phyloP scores from a whole-genome alignment of 2,329 filamentous ascomycete genomes.

The Diplodia mutila region DNA sequence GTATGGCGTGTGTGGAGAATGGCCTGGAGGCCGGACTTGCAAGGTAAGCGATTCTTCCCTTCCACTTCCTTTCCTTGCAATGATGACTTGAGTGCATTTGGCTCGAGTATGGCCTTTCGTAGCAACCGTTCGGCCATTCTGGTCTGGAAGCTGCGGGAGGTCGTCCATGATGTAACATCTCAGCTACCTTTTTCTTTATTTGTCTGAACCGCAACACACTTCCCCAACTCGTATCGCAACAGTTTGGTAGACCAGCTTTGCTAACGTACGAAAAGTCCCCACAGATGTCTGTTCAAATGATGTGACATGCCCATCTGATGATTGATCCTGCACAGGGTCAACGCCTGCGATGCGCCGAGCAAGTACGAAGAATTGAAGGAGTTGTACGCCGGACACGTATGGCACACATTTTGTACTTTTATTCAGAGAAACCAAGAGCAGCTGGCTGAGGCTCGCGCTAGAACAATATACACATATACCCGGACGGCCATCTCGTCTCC shows the following conservation, averaged over 20 bases:
- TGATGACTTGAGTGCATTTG: slow-evolving; percentile 99
- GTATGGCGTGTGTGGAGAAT: slow-evolving; percentile 39
- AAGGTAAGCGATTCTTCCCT: slow-evolving; percentile 41
- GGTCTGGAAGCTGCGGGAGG: slow-evolving; percentile 62
- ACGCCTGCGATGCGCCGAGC: slow-evolving; percentile 91
- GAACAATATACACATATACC: slow-evolving; percentile 81
- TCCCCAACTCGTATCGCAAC: background rate
- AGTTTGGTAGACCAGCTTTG: background rate
- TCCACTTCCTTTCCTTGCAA: slow-evolving; percentile 46
- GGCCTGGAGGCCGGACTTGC: slow-evolving; percentile 21
- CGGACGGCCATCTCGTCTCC: slow-evolving; percentile 94
- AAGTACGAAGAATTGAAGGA: slow-evolving; percentile 79
- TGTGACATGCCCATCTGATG: slow-evolving; percentile 28
- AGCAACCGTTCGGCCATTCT: slow-evolving; percentile 71
- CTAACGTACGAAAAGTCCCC: slow-evolving; percentile 31
- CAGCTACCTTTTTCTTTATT: slow-evolving; percentile 89
- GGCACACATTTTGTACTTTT: slow-evolving; percentile 42
- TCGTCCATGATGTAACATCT: slow-evolving; percentile 98
- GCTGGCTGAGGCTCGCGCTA: slow-evolving; percentile 57
- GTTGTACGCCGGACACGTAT: slow-evolving; percentile 88
- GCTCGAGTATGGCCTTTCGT: slow-evolving; percentile 89
- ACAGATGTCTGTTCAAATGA: slow-evolving; percentile 23
- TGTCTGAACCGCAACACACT: slow-evolving; percentile 69
- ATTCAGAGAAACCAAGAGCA: slow-evolving; percentile 38
- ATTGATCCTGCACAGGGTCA: slow-evolving; percentile 66